phyloP scores from a whole-genome alignment of 805 yeast genomes.

The Starmerella asiatica region DNA sequence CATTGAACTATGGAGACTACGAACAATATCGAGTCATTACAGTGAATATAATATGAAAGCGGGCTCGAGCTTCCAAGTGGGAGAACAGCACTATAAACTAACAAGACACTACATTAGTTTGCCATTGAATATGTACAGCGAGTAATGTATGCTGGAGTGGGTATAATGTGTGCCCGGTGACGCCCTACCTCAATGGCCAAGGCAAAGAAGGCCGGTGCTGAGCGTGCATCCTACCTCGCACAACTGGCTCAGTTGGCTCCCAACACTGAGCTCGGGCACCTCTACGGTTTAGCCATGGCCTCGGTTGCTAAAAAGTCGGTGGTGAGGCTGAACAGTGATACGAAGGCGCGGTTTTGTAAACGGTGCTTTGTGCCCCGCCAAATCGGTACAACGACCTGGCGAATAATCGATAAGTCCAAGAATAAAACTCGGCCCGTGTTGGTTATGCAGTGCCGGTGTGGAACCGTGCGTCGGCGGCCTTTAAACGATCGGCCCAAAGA shows the following conservation, averaged over 20 bases:
- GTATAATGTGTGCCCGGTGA: too few relatives aligned
- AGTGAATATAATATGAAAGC: too few relatives aligned
- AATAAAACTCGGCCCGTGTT: constrained; percentile 14
- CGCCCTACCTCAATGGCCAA: background rate
- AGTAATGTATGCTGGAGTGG: too few relatives aligned
- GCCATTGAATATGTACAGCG: too few relatives aligned
- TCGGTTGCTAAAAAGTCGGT: constrained; percentile 57
- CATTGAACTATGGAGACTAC: too few relatives aligned
- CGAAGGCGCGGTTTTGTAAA: constrained; percentile 62
- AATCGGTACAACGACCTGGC: constrained; percentile 36
- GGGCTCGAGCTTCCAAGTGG: too few relatives aligned
- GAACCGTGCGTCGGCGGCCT: constrained; percentile 12
- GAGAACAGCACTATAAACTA: too few relatives aligned
- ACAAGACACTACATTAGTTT: too few relatives aligned
- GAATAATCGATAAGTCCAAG: constrained; percentile 34
- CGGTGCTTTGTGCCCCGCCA: constrained; percentile 41
- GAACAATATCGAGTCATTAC: too few relatives aligned
- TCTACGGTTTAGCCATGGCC: constrained; percentile 42
- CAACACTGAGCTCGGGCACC: constrained; percentile 36
- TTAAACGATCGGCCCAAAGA: background rate
- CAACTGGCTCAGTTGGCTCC: constrained; percentile 21
- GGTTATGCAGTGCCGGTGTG: constrained; percentile 16
- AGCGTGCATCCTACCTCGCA: constrained; percentile 26
- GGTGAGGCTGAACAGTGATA: constrained; percentile 36
- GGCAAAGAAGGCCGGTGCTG: constrained; percentile 20